Percentiles rank a stretch among this genome's conserved stretches.
Conservation (phyloP, 2,329 filamentous ascomycete species). For the Graphilbum sp. region DNA sequence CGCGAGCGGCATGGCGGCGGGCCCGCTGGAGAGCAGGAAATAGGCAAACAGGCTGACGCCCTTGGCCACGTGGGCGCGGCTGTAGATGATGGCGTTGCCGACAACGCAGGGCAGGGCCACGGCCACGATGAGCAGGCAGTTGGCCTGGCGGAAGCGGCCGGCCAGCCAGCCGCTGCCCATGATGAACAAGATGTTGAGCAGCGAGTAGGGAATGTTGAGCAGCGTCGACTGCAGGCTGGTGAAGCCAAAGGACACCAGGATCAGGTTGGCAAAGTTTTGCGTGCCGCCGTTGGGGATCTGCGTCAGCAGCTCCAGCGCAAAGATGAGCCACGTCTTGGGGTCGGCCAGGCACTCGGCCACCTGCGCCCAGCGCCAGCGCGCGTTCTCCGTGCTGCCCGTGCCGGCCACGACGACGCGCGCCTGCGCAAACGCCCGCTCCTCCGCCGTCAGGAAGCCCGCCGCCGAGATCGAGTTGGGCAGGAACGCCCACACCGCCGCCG, state of each 20-base stretch:
- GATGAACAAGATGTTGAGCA: constrained; percentile 31
- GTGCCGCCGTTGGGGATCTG: constrained; percentile 48
- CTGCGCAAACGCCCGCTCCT: constrained; percentile 31
- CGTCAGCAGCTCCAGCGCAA: constrained; percentile 32
- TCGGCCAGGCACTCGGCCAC: constrained; percentile 35
- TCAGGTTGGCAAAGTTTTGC: constrained; percentile 40
- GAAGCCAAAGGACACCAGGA: constrained; percentile 39
- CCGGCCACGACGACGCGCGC: constrained; percentile 31
- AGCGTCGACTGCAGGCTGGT: constrained; percentile 35
- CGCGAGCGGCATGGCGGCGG: constrained; percentile 35
- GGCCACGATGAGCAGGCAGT: constrained; percentile 32
- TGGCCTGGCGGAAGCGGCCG: constrained; percentile 31
- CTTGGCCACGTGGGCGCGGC: constrained; percentile 21
- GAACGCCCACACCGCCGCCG: constrained; percentile 26
- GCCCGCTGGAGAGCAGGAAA: constrained; percentile 37
- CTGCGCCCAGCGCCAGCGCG: constrained; percentile 33
- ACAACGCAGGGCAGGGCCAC: constrained; percentile 33
- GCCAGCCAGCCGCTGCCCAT: constrained; percentile 32
- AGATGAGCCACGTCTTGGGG: constrained; percentile 44
- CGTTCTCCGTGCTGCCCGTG: constrained; percentile 32
- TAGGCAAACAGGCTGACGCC: constrained; percentile 38
- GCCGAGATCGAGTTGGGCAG: constrained; percentile 36
- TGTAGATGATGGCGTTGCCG: constrained; percentile 36
- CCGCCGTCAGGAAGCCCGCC: constrained; percentile 38
- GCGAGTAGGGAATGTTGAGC: constrained; percentile 41